phyloP scores from a whole-genome alignment of 2,329 filamentous ascomycete species.

The Laburnicola sp. region DNA sequence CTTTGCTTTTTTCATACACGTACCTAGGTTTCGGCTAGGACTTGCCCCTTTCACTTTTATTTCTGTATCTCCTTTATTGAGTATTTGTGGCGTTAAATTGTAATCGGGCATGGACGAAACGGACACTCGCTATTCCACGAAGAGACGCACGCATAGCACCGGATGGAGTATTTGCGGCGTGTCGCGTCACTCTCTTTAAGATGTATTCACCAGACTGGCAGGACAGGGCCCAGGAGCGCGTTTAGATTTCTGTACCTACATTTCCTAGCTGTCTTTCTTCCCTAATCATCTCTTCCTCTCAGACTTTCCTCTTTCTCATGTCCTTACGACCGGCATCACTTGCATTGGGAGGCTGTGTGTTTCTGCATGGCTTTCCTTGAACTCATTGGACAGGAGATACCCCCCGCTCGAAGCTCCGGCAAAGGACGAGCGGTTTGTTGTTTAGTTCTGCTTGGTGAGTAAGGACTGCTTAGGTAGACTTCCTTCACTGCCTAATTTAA shows the following conservation, averaged over 20 bases:
- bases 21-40: conserved; percentile 20
- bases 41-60: not conserved
- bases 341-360: conserved; percentile 3
- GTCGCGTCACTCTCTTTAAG: conserved; percentile 10
- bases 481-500: no score
- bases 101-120: not conserved
- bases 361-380: not conserved
- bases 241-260: conserved; percentile 23
- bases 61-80: not conserved
- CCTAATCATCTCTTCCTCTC: conserved; percentile 8
- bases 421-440: not conserved
- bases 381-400: not conserved
- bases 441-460: not conserved
- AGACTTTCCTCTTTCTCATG: conserved; percentile 9
- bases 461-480: no score
- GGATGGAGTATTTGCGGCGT: conserved; percentile 7
- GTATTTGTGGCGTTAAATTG: not conserved
- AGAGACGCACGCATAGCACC: conserved; percentile 2
- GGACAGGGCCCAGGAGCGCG: not conserved
- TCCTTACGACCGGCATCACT: conserved; percentile 5
- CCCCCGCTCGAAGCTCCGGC: not conserved
- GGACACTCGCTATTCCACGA: conserved; percentile 7
- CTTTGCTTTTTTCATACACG: conserved; percentile 5
- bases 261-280: conserved; percentile 8
- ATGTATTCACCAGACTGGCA: not conserved